Evolutionary conservation across 495 filamentous ascomycete genomes (phyloP).

Genomic region (Astrocystis sublimbata): DNA sequence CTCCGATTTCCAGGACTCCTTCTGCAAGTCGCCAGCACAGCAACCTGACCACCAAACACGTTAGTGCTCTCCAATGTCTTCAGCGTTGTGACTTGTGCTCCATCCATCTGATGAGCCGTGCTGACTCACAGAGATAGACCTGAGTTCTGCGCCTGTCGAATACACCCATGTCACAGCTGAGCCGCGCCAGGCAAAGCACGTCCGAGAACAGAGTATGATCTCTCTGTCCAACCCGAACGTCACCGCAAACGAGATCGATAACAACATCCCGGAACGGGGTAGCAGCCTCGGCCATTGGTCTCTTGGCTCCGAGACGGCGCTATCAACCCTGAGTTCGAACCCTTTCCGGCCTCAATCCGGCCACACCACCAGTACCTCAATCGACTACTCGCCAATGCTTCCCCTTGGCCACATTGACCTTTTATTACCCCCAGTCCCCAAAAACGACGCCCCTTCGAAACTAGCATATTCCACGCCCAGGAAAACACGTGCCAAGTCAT

Average conservation of each 20-base stretch:
- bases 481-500: neutral
- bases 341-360: constrained; percentile 40
- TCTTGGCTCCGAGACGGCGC: constrained; percentile 41
- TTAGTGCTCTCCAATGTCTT: constrained; percentile 20
- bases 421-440: constrained; percentile 3
- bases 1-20: constrained; percentile 21
- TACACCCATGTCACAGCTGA: constrained; percentile 22
- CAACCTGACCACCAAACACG: constrained; percentile 17
- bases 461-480: neutral
- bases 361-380: constrained; percentile 46
- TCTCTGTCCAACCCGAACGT: constrained; percentile 22
- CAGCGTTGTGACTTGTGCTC: neutral
- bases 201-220: constrained; percentile 24
- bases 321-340: constrained; percentile 42
- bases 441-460: neutral
- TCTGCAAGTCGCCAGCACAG: constrained; percentile 19
- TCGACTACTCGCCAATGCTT: constrained; percentile 35
- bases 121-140: constrained; percentile 18
- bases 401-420: neutral
- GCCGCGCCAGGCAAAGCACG: constrained; percentile 11
- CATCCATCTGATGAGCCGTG: neutral
- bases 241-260: constrained; percentile 25
- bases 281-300: constrained; percentile 44
- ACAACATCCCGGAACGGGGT: constrained; percentile 27
- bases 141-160: constrained; percentile 11